Base-by-base conservation (phyloP, 768 basidiomycete genomes). In the Podaxis sp. region DNA sequence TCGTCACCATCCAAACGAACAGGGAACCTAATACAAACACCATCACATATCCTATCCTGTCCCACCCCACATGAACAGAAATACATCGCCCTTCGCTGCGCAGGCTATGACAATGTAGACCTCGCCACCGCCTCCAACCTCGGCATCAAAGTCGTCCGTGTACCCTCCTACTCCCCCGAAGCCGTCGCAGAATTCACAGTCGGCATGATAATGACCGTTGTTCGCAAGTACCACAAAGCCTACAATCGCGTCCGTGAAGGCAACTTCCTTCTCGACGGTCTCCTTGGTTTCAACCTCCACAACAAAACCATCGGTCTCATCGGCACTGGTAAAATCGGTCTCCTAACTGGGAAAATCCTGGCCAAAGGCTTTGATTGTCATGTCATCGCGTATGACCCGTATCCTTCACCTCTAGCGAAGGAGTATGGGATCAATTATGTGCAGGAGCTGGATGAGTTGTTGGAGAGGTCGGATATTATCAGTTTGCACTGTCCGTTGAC, bases 191-290 rank as follows among this genome's bases (percentile, higher is more conserved):
- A 80, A 64, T 80, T 80, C 66, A 71, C 78, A 15, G 75, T 80
- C 19, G 79, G 79, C n/a, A 80, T 79, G 77, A 73, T 80, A 57
- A 66, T 80, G 69, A 80, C 78, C 33, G 76, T 80, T 46, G 69
- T 78, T 9, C 75, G 79, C 62, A 80, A 80, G 65, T 80, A 78
- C 64, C 79, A 80, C 70, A 80, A 80, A 64, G 76, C 79, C 9
- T 79, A 77, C 64, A 73, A 74, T 53, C 76, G 79, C n/a, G 78
- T 80, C 1, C 77, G 79, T 6, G 79, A 80, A 63, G 78, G 78
- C 2, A 80, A 80, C 60, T 79, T 80, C 68, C 74, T 80, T 41
- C 74, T 80, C 41, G 79, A 80, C 55, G 77, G 78, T 15, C 72
- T 80, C 8, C 68, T 80, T 3, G 79, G 79, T 0, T 74, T 77